Conservation (phyloP, 495 filamentous ascomycete species). For the Aspergillus sparsus region DNA sequence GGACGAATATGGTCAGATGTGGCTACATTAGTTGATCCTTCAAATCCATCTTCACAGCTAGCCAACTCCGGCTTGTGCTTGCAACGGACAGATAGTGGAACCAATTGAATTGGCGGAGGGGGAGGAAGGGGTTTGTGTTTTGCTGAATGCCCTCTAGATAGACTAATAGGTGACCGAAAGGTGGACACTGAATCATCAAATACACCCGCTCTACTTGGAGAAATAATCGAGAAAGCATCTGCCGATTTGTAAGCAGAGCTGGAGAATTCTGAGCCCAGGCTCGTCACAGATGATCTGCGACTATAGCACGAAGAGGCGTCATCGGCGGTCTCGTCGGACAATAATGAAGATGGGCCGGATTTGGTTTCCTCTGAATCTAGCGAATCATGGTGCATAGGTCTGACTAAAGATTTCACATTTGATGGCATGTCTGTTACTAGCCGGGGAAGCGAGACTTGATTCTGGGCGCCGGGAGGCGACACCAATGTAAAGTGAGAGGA, state of each 20-base stretch:
- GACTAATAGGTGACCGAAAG: slow-evolving; percentile 11
- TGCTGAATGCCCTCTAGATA: slow-evolving; percentile 25
- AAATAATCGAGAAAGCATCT: slow-evolving; percentile 40
- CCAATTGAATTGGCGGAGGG: slow-evolving; percentile 39
- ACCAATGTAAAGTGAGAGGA: slow-evolving; percentile 32
- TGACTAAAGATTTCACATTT: not conserved
- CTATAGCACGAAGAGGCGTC: slow-evolving; percentile 42
- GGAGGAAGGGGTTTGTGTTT: slow-evolving; percentile 53
- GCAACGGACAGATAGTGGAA: slow-evolving; percentile 34
- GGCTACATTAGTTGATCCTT: not conserved
- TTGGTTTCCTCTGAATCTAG: slow-evolving; percentile 7
- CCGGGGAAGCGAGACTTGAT: not conserved
- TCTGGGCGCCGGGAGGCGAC: slow-evolving; percentile 22
- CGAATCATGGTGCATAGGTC: slow-evolving; percentile 5
- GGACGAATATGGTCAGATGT: slow-evolving; percentile 13
- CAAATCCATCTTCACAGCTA: slow-evolving; percentile 4
- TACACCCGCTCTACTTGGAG: slow-evolving; percentile 42
- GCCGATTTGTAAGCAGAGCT: slow-evolving; percentile 21
- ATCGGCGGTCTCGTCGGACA: slow-evolving; percentile 29
- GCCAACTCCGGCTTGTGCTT: slow-evolving; percentile 8
- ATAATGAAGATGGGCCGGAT: slow-evolving; percentile 26
- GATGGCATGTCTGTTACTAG: not conserved
- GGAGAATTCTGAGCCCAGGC: slow-evolving; percentile 24
- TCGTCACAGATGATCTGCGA: slow-evolving; percentile 37
- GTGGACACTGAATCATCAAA: slow-evolving; percentile 38